phyloP scores from a whole-genome alignment of 2,329 filamentous ascomycete genomes.

The Hymenoscyphus linearis region DNA sequence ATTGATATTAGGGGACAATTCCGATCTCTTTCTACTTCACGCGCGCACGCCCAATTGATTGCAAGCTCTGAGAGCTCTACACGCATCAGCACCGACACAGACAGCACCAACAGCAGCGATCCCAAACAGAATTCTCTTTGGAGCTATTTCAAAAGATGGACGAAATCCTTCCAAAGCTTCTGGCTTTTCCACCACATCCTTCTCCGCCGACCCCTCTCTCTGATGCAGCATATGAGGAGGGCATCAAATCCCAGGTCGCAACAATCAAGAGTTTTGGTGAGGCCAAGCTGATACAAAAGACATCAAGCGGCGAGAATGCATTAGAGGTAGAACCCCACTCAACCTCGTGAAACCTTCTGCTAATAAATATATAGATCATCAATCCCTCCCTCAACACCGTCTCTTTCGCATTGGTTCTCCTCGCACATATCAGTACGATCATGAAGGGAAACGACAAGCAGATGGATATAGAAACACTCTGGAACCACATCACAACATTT shows the following conservation, averaged over 20 bases:
- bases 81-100: neutral
- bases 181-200: conserved; percentile 37
- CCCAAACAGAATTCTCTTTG: neutral
- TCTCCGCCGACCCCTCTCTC: conserved; percentile 31
- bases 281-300: conserved; percentile 30
- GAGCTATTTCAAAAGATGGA: conserved; percentile 24
- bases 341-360: neutral
- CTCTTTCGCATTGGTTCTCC: conserved; percentile 51
- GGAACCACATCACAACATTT: conserved; percentile 41
- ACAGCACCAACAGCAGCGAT: neutral
- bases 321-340: conserved; percentile 33
- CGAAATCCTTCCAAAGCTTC: conserved; percentile 34
- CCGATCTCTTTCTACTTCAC: neutral
- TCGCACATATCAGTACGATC: conserved; percentile 39
- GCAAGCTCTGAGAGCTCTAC: neutral
- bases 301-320: conserved; percentile 32
- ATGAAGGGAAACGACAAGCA: conserved; percentile 30
- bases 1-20: neutral
- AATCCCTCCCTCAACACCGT: conserved; percentile 54
- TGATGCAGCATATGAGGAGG: conserved; percentile 40
- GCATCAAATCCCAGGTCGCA: conserved; percentile 36
- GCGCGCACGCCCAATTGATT: neutral
- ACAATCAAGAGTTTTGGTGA: conserved; percentile 35
- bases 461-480: conserved; percentile 34
- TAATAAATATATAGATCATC: conserved; percentile 24